phyloP scores from a whole-genome alignment of 805 yeast species.

The Yamadazyma philogaea region DNA sequence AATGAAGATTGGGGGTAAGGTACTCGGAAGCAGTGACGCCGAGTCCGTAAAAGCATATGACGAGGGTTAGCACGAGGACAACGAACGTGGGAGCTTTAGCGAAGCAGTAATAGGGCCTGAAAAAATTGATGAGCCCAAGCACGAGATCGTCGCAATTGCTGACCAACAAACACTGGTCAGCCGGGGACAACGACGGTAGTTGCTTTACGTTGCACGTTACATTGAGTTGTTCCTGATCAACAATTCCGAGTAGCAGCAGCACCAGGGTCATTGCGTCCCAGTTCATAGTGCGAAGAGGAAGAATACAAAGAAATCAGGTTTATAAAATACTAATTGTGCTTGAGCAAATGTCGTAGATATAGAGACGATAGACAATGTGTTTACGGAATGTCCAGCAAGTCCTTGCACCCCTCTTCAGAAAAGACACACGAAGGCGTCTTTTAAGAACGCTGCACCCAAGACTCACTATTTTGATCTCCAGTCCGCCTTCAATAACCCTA shows the following conservation, averaged over 20 bases:
- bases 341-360: not conserved
- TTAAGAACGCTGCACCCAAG: constrained; percentile 78
- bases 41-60: constrained; percentile 50
- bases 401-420: constrained; percentile 68
- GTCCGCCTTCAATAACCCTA: constrained; percentile 37
- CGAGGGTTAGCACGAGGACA: constrained; percentile 19
- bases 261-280: not conserved
- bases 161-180: constrained; percentile 38
- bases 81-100: not conserved
- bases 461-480: constrained; percentile 58
- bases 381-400: constrained; percentile 45
- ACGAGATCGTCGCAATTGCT: constrained; percentile 18
- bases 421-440: constrained; percentile 73
- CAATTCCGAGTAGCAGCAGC: not conserved
- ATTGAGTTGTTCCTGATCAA: not conserved
- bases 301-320: too few relatives aligned
- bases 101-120: constrained; percentile 23
- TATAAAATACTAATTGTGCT: not conserved
- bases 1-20: constrained; percentile 72
- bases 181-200: not conserved
- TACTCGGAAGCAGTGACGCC: constrained; percentile 82
- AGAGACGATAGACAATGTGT: not conserved
- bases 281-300: not conserved
- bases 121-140: constrained; percentile 38
- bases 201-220: not conserved